These are phyloP conservation scores for Trametes punicea DNA, from an alignment of 768 basidiomycete genomes.

Conservation along the genomic window DNA sequence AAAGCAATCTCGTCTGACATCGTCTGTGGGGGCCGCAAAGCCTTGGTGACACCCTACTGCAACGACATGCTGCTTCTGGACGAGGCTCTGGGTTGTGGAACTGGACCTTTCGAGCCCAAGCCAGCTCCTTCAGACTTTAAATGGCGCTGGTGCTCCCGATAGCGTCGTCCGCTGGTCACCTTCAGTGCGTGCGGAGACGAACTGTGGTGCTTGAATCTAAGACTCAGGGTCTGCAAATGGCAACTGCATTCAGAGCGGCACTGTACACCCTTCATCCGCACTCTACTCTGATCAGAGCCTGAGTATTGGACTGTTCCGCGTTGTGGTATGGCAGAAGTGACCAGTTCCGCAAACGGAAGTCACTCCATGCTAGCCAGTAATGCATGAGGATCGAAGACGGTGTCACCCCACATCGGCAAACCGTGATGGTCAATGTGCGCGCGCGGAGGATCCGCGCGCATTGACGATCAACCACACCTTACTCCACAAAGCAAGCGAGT, in stretches of 20 bases:
- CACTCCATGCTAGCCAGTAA: constrained; percentile 20
- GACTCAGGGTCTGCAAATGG: too few species aligned
- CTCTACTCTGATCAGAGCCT: too few species aligned
- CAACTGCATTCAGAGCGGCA: too few species aligned
- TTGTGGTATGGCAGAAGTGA: constrained; percentile 4
- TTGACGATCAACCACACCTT: constrained; percentile 50
- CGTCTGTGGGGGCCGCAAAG: background rate
- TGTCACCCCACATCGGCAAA: constrained; percentile 49
- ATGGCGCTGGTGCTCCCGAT: constrained; percentile 25
- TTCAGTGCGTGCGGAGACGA: constrained; percentile 33
- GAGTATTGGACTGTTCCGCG: too few species aligned
- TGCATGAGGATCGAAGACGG: constrained; percentile 33
- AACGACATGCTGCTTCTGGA: background rate
- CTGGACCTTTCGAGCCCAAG: constrained; percentile 13
- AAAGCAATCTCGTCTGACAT: constrained; percentile 5
- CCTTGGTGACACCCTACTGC: background rate
- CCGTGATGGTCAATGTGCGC: constrained; percentile 32
- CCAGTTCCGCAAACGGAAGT: background rate
- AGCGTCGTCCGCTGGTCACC: constrained; percentile 32
- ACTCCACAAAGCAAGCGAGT: too few species aligned
- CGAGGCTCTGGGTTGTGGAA: background rate
- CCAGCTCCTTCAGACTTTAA: constrained; percentile 32
- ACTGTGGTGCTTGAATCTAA: background rate
- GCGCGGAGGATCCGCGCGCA: constrained; percentile 32
- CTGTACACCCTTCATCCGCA: too few species aligned